phyloP scores from a whole-genome alignment of 2,329 filamentous ascomycete genomes.

The Pseudogymnoascus verrucosus region DNA sequence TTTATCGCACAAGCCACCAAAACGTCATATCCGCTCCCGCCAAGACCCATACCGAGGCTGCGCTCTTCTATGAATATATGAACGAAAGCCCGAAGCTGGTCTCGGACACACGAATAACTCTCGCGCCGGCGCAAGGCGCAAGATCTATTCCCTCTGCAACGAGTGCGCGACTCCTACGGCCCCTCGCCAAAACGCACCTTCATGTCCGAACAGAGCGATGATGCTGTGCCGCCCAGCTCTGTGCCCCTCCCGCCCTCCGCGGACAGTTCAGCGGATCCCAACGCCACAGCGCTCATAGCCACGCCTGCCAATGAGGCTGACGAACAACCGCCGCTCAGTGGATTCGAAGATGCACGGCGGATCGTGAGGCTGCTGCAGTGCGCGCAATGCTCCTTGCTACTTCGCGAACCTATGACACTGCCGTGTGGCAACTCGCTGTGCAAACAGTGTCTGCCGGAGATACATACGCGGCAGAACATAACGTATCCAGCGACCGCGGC shows the following conservation, averaged over 20 bases:
- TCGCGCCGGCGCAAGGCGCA: conserved; percentile 3
- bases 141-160: neutral
- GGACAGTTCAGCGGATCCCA: neutral
- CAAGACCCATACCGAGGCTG: conserved; percentile 1
- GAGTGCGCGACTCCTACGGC: neutral
- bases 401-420: conserved; percentile 62
- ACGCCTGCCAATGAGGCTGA: neutral
- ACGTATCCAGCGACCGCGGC: conserved; percentile 66
- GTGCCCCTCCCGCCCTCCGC: neutral
- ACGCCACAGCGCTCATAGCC: neutral
- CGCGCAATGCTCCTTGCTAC: conserved; percentile 58
- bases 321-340: neutral
- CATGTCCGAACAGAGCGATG: conserved; percentile 5
- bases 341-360: neutral
- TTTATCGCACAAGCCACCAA: conserved; percentile 2
- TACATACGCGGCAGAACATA: conserved; percentile 59
- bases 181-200: conserved; percentile 1
- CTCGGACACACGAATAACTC: neutral
- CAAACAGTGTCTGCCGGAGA: conserved; percentile 61
- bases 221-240: conserved; percentile 5
- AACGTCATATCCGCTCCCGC: conserved; percentile 2
- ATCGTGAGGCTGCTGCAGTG: conserved; percentile 74
- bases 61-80: neutral
- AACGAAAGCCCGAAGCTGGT: neutral
- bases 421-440: conserved; percentile 79